Evolutionary conservation across 306 rosid genomes (phyloP).

Genomic region (Dryas drummondii): DNA sequence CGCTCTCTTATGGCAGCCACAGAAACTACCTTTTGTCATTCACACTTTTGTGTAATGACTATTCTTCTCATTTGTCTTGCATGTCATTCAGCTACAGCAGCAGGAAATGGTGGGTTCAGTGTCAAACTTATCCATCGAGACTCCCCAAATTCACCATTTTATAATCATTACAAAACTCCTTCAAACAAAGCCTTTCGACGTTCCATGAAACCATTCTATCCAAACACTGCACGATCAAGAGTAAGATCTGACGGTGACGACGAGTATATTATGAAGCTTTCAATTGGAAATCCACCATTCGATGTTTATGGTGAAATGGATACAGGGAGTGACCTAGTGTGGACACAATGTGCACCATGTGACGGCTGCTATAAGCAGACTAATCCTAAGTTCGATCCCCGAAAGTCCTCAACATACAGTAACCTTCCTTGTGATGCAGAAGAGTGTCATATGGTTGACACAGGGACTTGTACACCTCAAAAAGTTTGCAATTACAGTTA

Average conservation of each 20-base stretch:
- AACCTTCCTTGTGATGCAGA: conserved; percentile 44
- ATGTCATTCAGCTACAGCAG: conserved; percentile 25
- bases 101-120: conserved; percentile 31
- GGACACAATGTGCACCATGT: conserved; percentile 64
- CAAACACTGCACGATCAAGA: conserved; percentile 10
- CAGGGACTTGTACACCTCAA: conserved; percentile 37
- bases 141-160: conserved; percentile 31
- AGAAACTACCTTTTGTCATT: too few species aligned
- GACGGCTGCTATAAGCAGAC: conserved; percentile 43
- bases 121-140: conserved; percentile 32
- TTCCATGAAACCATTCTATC: not conserved
- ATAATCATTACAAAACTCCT: not conserved
- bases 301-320: conserved; percentile 52
- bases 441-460: conserved; percentile 30
- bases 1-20: not conserved
- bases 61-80: not conserved
- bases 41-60: not conserved
- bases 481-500: conserved; percentile 44
- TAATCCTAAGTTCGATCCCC: conserved; percentile 44
- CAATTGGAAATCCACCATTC: conserved; percentile 57
- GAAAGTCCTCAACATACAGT: conserved; percentile 38
- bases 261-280: conserved; percentile 48
- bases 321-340: conserved; percentile 62
- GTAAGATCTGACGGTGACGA: conserved; percentile 41
- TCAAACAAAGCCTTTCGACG: not conserved